phyloP scores from a whole-genome alignment of 176 grass and related monocot species.

The Tuctoria greenei region DNA sequence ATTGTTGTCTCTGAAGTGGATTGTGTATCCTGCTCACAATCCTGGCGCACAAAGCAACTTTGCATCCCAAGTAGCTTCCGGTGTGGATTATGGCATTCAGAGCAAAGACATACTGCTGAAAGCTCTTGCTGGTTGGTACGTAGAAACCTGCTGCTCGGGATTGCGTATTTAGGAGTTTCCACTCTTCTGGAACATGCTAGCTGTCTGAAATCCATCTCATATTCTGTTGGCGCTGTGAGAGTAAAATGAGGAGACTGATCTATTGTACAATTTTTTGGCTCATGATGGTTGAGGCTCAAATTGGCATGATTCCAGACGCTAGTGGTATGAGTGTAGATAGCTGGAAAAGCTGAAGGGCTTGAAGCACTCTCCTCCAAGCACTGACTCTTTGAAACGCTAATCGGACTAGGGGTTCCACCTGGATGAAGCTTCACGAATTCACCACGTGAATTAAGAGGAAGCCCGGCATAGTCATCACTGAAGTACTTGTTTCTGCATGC shows the following conservation, averaged over 20 bases:
- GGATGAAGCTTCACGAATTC: slow-evolving; percentile 71
- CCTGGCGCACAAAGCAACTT: slow-evolving; percentile 22
- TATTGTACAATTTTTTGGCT: slow-evolving; percentile 37
- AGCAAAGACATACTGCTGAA: slow-evolving; percentile 36
- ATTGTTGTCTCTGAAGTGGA: slow-evolving; percentile 53
- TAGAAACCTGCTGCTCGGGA: slow-evolving; percentile 23
- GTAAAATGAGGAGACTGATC: slow-evolving; percentile 43
- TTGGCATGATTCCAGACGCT: slow-evolving; percentile 35
- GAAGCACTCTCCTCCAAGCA: slow-evolving; percentile 34
- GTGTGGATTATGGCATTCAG: slow-evolving; percentile 28
- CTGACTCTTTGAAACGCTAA: slow-evolving; percentile 44
- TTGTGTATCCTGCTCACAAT: slow-evolving; percentile 37
- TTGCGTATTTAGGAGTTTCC: slow-evolving; percentile 35
- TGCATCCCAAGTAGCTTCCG: slow-evolving; percentile 35
- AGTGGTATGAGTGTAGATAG: slow-evolving; percentile 24
- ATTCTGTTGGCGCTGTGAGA: slow-evolving; percentile 30
- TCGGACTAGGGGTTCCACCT: slow-evolving; percentile 36
- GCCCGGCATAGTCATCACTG: slow-evolving; percentile 51
- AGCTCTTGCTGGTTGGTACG: slow-evolving; percentile 22
- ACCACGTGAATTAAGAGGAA: slow-evolving; percentile 92
- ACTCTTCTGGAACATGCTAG: slow-evolving; percentile 55
- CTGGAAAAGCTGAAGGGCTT: slow-evolving; percentile 33
- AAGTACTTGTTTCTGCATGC: slow-evolving; percentile 41
- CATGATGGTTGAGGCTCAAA: slow-evolving; percentile 43
- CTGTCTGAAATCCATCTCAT: slow-evolving; percentile 48